A percentile compares a stretch with the other conserved stretches of the same genome.
phyloP scores from a whole-genome alignment of 257 asterid species.

The Salvia hispanica region DNA sequence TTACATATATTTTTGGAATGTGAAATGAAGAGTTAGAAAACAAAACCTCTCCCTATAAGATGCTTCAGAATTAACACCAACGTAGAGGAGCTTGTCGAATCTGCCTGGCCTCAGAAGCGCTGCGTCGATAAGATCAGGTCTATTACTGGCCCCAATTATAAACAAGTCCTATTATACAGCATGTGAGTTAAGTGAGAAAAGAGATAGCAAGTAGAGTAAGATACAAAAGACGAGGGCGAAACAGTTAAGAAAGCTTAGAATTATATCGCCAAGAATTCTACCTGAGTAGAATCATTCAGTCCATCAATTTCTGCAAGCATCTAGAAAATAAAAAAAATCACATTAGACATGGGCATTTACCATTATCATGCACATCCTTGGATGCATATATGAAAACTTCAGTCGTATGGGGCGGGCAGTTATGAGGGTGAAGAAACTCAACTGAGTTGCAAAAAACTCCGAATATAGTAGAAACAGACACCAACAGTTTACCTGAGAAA shows the following conservation, averaged over 20 bases:
- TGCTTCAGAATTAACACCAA: constrained; percentile 94
- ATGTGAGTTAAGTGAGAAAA: constrained; percentile 7
- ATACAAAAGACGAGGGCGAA: constrained; percentile 7
- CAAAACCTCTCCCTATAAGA: constrained; percentile 86
- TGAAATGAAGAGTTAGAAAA: not conserved
- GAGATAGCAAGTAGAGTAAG: not conserved
- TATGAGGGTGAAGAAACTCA: no score
- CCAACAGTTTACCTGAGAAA: constrained; percentile 76
- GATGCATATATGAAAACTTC: not conserved
- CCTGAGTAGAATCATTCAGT: constrained; percentile 89
- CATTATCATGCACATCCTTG: constrained; percentile 1
- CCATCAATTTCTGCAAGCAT: constrained; percentile 99
- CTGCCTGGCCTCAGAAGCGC: constrained; percentile 98
- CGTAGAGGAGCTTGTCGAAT: constrained; percentile 97
- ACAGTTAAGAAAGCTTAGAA: constrained; percentile 17
- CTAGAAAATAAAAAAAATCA: constrained; percentile 39
- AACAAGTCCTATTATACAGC: constrained; percentile 71
- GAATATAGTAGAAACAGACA: constrained; percentile 1
- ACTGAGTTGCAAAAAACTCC: not conserved
- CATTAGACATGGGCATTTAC: constrained; percentile 18
- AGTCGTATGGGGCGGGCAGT: no score
- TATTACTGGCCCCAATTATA: constrained; percentile 95
- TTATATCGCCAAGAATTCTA: constrained; percentile 25
- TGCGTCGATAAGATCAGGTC: constrained; percentile 96
- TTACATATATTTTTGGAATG: constrained; percentile 1